Evolutionary conservation across 345 rosid genomes (phyloP).

Genomic region (Syzygium aromaticum): DNA sequence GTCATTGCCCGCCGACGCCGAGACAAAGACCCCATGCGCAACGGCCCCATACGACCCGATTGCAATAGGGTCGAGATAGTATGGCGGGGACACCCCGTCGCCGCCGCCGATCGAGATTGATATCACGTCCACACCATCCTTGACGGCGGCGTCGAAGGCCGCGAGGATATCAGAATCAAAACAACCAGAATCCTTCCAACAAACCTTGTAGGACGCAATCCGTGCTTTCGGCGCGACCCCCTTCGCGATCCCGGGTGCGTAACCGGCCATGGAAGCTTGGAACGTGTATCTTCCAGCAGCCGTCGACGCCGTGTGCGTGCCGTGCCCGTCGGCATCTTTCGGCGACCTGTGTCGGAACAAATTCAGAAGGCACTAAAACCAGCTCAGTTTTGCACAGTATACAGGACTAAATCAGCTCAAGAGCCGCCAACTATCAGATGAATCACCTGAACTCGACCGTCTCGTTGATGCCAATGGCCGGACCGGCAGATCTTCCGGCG

Average conservation of each 20-base stretch:
- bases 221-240: constrained; percentile 88
- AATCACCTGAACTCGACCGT: constrained; percentile 50
- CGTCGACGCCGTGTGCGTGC: constrained; percentile 80
- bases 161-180: constrained; percentile 82
- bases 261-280: constrained; percentile 67
- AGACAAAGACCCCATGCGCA: constrained; percentile 38
- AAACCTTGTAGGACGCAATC: constrained; percentile 65
- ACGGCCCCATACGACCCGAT: constrained; percentile 64
- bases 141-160: constrained; percentile 53
- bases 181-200: constrained; percentile 81
- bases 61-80: constrained; percentile 78
- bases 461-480: constrained; percentile 46
- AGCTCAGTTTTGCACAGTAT: neutral
- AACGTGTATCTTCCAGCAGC: constrained; percentile 64
- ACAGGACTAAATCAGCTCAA: neutral
- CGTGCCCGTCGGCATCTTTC: constrained; percentile 84
- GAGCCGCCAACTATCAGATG: neutral
- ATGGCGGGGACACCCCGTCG: constrained; percentile 59
- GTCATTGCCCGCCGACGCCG: constrained; percentile 62
- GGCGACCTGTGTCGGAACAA: constrained; percentile 29
- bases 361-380: neutral
- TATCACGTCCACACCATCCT: constrained; percentile 66
- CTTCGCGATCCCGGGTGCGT: constrained; percentile 67
- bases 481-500: constrained; percentile 27
- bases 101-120: constrained; percentile 81